Evolutionary conservation across 2,329 filamentous ascomycete genomes (phyloP), one percentile per base, ranked within the genome.

Genomic region (Ambrosiella cleistominuta): DNA sequence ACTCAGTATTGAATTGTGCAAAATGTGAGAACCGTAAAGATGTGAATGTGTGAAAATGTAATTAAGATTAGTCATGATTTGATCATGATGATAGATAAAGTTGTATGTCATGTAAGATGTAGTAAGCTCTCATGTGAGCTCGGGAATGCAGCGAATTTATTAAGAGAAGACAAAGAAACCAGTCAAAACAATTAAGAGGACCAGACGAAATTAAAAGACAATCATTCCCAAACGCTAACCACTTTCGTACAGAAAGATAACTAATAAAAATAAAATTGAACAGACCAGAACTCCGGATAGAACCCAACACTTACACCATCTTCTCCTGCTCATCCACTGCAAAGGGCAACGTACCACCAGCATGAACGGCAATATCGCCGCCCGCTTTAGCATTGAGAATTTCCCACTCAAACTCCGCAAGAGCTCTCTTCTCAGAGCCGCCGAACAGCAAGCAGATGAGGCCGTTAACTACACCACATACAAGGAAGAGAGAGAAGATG

Each of bases 381-480:
- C 60, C 65, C 0, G 72, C 70, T 62, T 72, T 82, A 11, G 84
- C 83, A 66, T 86, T 90, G 55, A 73, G 73, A 35, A 97, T 83
- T 70, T 98, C 93, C 86, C 88, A 96, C 67, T 93, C 82, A 70
- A 97, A 97, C 72, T 98, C 93, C 65, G 81, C 83, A 57, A 98
- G 72, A 3, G 85, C 83, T 60, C 88, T 78, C 60, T 96, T 70
- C 71, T 98, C 93, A 61, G 82, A 82, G 9, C 85, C 83, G 60
- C 95, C 84, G 68, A 98, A 98, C 54, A 97, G 69, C 0, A 93
- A 77, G 0, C 89, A 86, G 67, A 97, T 86, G 45, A 97, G 70
- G 0, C 91, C 90, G 66, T 96, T 87, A 17, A 96, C 68, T 2
- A 88, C 79, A 0, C 91, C 91, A 3, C 83, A 81, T 13, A 78